Percentiles rank a stretch among this genome's conserved stretches.
Evolutionary conservation across 31 red algal species (phyloP).

Genomic region (Porphyra umbilicalis): DNA sequence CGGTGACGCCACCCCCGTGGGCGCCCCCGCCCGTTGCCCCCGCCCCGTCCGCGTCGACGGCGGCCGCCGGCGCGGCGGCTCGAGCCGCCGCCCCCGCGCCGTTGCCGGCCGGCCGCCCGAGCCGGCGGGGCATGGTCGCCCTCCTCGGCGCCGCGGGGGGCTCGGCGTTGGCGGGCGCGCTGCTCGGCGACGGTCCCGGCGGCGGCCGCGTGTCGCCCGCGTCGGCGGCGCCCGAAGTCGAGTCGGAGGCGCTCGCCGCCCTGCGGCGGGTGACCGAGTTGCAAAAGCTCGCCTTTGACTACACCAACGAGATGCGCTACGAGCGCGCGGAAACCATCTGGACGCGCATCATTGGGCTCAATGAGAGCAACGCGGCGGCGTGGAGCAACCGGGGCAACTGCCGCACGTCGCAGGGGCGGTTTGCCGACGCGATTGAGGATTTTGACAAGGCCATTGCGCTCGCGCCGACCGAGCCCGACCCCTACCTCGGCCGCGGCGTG

Average conservation of each 20-base stretch:
- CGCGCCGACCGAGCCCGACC: slow-evolving; percentile 45
- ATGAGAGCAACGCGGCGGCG: slow-evolving; percentile 51
- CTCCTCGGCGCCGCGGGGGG: not conserved
- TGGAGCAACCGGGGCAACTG: slow-evolving; percentile 68
- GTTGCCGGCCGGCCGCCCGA: not conserved
- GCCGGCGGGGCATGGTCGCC: not conserved
- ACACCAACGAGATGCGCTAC: slow-evolving; percentile 34
- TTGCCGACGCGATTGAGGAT: slow-evolving; percentile 34
- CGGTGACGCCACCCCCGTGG: not conserved
- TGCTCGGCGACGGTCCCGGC: not conserved
- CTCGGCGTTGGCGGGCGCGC: not conserved
- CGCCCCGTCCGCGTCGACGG: not conserved
- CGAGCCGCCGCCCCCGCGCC: not conserved
- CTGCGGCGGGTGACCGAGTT: slow-evolving; percentile 37
- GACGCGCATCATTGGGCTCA: slow-evolving; percentile 42
- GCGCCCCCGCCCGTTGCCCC: not conserved
- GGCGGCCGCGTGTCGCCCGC: not conserved
- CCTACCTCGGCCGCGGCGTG: slow-evolving; percentile 46
- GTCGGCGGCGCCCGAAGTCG: not conserved
- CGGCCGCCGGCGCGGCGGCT: not conserved
- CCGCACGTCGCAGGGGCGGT: slow-evolving; percentile 52
- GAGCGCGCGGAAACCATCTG: slow-evolving; percentile 35
- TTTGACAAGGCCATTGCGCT: slow-evolving; percentile 29
- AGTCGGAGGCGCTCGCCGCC: slow-evolving; percentile 15
- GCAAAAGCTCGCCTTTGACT: slow-evolving; percentile 48